Conservation (phyloP, 2,329 filamentous ascomycete species). For the Fusarium gaditjirri region DNA sequence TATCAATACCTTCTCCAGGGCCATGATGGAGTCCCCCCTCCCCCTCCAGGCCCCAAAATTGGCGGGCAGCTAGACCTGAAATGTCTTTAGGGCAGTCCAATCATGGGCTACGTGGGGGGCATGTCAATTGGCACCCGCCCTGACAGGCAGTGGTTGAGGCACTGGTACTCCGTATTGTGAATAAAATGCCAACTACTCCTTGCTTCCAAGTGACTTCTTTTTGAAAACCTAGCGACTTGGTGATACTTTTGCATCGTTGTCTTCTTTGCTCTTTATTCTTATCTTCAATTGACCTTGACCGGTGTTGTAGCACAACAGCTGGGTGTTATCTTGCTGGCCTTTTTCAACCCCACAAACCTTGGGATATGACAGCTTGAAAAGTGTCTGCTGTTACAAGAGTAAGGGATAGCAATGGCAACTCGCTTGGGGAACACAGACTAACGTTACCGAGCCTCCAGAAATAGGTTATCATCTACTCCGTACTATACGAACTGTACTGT, state of each 20-base stretch:
- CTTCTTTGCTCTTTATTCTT: neutral
- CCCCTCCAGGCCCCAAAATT: conserved; percentile 21
- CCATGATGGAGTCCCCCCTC: conserved; percentile 16
- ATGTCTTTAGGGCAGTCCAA: conserved; percentile 36
- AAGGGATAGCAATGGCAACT: neutral
- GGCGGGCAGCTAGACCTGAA: conserved; percentile 33
- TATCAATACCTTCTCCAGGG: conserved; percentile 18
- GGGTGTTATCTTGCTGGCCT: neutral
- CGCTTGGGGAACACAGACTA: neutral
- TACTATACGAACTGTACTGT: conserved; percentile 17
- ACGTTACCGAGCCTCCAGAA: conserved; percentile 9
- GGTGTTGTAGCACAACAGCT: neutral
- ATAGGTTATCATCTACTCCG: conserved; percentile 19
- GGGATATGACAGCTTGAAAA: conserved; percentile 24
- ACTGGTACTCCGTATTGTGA: neutral
- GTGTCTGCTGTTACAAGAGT: neutral
- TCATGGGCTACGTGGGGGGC: conserved; percentile 38
- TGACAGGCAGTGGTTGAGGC: conserved; percentile 21
- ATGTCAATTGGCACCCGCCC: conserved; percentile 35
- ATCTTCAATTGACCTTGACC: neutral
- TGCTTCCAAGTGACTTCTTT: conserved; percentile 8
- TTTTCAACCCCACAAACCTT: conserved; percentile 30
- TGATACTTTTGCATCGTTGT: neutral
- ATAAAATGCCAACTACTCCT: conserved; percentile 16
- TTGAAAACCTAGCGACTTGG: neutral